Conservation (phyloP, 805 yeast species). For the Nakazawaea ishiwadae region DNA sequence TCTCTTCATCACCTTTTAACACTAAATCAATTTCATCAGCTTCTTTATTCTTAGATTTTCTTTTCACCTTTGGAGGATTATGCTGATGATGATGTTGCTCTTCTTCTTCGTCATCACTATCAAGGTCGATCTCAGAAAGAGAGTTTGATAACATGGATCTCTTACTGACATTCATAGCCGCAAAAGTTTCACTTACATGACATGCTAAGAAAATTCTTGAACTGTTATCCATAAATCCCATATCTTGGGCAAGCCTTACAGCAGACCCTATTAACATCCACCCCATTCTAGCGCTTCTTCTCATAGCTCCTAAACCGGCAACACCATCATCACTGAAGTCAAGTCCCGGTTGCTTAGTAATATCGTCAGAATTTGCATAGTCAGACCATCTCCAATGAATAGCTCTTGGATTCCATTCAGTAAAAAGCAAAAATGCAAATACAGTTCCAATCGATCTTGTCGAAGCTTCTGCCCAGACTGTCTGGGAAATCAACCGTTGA, state of each 20-base stretch:
- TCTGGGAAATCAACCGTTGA: constrained; percentile 73
- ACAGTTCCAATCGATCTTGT: constrained; percentile 85
- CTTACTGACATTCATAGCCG: constrained; percentile 78
- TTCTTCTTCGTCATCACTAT: constrained; percentile 33
- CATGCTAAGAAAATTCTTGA: constrained; percentile 77
- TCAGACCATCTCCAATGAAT: constrained; percentile 87
- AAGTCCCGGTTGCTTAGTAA: constrained; percentile 15
- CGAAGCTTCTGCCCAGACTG: constrained; percentile 93
- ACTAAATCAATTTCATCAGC: constrained; percentile 17
- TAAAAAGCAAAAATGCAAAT: constrained; percentile 74
- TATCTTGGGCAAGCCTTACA: constrained; percentile 79
- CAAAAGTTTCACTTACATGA: constrained; percentile 76
- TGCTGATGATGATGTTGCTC: constrained; percentile 16
- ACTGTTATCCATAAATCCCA: constrained; percentile 72
- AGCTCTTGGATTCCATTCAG: constrained; percentile 96
- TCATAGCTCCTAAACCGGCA: constrained; percentile 79
- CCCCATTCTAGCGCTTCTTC: constrained; percentile 84
- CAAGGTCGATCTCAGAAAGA: constrained; percentile 59
- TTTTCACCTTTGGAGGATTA: background rate
- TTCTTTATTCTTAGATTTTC: constrained; percentile 7
- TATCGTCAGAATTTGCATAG: constrained; percentile 51
- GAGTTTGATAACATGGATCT: constrained; percentile 74
- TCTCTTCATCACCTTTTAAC: constrained; percentile 26
- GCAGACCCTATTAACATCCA: constrained; percentile 93
- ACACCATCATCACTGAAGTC: constrained; percentile 35